Evolutionary conservation across 176 grass and related monocot genomes (phyloP), one percentile per base, ranked within the genome.

Genomic region (Cenchrus fungigraminus): DNA sequence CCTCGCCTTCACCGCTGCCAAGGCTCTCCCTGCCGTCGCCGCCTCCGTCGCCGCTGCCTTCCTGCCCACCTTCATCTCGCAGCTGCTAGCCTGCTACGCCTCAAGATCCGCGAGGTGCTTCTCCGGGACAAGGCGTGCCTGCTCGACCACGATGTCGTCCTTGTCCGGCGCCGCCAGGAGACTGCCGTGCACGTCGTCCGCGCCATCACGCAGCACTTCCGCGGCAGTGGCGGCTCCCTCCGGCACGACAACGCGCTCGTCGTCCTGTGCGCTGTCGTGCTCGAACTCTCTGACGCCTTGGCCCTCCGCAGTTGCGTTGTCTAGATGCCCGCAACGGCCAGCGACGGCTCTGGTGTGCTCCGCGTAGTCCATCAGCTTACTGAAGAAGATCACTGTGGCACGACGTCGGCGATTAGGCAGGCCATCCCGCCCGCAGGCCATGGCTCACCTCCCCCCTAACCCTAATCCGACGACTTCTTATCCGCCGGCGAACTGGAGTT

Each of bases 211-310:
- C 71, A 84, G 10, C 85, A 88, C 75, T 79, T 94, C 62, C 74
- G 82, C 4, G 63, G 16, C 31, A 9, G 16, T 4, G 47, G 71
- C 6, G 68, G 42, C 32, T 1, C 37, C 2, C 42, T 6, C n/a
- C 13, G 1, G 9, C 47, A 0, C 8, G 70, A 55, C 5, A 87
- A 97, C 65, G 80, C 75, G 28, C 87, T 84, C 71, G 86, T 85
- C 13, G 90, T 97, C 13, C 70, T 94, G 25, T 82, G 88, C 70
- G 84, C 94, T 53, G 93, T 91, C 51, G 81, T 94, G 87, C 76
- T 97, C 67, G 89, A 97, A 82, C 87, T 97, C 77, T 89, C 89
- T 4, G 87, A 94, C 9, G 83, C 91, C 19, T 76, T 94, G 13
- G 68, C 44, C n/a, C 85, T 94, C 65, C 71, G 79, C 60, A 86